Base-by-base conservation (phyloP, 495 filamentous ascomycete genomes). In the Neurospora tetraspora region DNA sequence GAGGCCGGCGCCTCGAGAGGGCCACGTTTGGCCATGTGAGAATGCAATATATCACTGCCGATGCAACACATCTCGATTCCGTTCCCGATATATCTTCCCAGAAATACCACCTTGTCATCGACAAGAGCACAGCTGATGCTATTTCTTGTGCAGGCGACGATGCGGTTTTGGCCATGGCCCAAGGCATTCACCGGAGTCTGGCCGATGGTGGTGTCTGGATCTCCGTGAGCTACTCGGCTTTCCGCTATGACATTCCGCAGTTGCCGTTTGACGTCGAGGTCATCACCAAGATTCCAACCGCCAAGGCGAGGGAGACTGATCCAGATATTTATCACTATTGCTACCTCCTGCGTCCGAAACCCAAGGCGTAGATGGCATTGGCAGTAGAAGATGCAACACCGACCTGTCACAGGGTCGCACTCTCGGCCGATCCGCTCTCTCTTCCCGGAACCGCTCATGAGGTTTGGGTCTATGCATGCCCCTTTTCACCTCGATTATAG, bases 111-210 rank as follows among this genome's bases (percentile, higher is more conserved):
- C 61, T 84, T 14, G 81, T 81, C 2, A 65, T 85, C 9, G 83
- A 85, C 73, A 85, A 84, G 72, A 78, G 81, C 76, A 83, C 83
- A 6, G 79, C 73, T 37, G 83, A 85, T 42, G 82, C 83, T 7
- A 74, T 85, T 23, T 73, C 82, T 3, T 85, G 83, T 70, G 78
- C 78, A 10, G 81, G 77, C 6, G 73, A 72, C 4, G 73, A 71
- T 4, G 75, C 80, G 5, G 16, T 85, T 20, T 20, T 71, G 16
- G 37, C 71, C 3, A 83, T 84, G 80, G 78, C 78, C 0, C 39
- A 73, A 4, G 68, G 73, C 0, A 75, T 85, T 7, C 69, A 68
- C 14, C 70, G 69, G 16, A 76, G 68, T 23, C 73, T 85, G 8
- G 74, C 75, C 0, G 74, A 78, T 0, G 74, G 68, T 2, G 82